A percentile compares a stretch with the other conserved stretches of the same genome.
Evolutionary conservation across 2,329 filamentous ascomycete genomes (phyloP).

Genomic region (Pseudopyrenochaeta lycopersici): DNA sequence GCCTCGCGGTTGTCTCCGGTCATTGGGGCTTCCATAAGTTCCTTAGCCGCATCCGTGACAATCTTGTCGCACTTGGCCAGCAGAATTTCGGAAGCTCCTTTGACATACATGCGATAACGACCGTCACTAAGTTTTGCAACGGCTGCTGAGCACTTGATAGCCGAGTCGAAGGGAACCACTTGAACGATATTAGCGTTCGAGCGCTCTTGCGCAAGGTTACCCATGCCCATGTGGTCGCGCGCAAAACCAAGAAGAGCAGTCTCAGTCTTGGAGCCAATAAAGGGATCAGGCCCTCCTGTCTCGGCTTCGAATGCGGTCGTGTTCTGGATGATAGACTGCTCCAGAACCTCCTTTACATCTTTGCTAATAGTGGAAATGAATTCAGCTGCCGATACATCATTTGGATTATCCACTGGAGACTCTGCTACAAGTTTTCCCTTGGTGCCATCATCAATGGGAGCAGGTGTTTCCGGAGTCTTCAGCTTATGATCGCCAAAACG

Average conservation of each 20-base stretch:
- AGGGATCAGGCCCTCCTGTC: constrained; percentile 58
- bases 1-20: constrained; percentile 65
- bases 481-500: constrained; percentile 61
- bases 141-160: constrained; percentile 74
- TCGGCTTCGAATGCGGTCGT: constrained; percentile 54
- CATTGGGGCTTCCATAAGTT: constrained; percentile 62
- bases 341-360: constrained; percentile 65
- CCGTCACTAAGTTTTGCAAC: constrained; percentile 65
- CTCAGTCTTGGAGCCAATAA: constrained; percentile 81
- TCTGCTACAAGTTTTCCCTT: constrained; percentile 44
- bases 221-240: constrained; percentile 71
- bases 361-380: constrained; percentile 62
- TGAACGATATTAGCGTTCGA: constrained; percentile 68
- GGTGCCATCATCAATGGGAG: constrained; percentile 34
- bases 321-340: constrained; percentile 62
- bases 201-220: constrained; percentile 67
- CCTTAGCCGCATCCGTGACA: constrained; percentile 67
- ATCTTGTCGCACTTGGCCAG: constrained; percentile 60
- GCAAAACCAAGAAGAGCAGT: constrained; percentile 77
- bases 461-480: constrained; percentile 24
- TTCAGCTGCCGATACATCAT: constrained; percentile 62
- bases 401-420: constrained; percentile 50
- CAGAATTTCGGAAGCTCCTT: constrained; percentile 62
- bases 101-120: constrained; percentile 65
- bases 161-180: constrained; percentile 69